Percentiles rank a stretch among this genome's conserved stretches.
Evolutionary conservation across 1,284 basidiomycete genomes (phyloP).

Genomic region (Melanopsichium pennsylvanicum): DNA sequence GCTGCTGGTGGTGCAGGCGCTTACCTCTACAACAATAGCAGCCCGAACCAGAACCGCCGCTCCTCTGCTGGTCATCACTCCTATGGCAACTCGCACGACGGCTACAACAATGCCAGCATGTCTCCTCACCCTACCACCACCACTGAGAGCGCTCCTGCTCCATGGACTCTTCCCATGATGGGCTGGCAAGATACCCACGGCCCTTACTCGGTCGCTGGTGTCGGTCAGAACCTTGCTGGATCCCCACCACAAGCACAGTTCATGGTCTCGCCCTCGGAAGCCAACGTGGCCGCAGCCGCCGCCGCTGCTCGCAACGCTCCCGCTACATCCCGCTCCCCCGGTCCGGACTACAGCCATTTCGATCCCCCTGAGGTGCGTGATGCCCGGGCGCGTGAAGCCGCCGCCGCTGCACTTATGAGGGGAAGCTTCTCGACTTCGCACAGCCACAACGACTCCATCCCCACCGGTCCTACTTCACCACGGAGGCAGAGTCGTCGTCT

Average conservation of each 20-base stretch:
- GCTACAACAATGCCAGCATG: conserved; percentile 24
- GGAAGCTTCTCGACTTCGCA: conserved; percentile 20
- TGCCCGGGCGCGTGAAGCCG: conserved; percentile 48
- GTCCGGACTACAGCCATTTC: conserved; percentile 55
- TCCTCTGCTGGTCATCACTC: conserved; percentile 31
- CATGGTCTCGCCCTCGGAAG: conserved; percentile 40
- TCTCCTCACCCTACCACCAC: conserved; percentile 18
- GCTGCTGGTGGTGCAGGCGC: conserved; percentile 31
- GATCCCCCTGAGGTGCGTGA: conserved; percentile 59
- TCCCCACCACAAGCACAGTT: conserved; percentile 31
- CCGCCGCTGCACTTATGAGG: conserved; percentile 25
- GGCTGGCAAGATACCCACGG: conserved; percentile 36
- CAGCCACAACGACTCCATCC: conserved; percentile 9
- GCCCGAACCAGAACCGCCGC: conserved; percentile 19
- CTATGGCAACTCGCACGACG: conserved; percentile 18
- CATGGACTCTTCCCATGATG: conserved; percentile 41
- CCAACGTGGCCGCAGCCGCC: conserved; percentile 17
- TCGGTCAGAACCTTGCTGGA: conserved; percentile 20
- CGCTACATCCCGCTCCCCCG: conserved; percentile 20
- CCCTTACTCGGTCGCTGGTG: conserved; percentile 33
- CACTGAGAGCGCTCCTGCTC: conserved; percentile 25
- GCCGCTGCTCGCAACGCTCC: conserved; percentile 11
- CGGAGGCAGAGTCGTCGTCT: conserved; percentile 19
- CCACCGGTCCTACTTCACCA: conserved; percentile 19
- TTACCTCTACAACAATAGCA: conserved; percentile 26